These are phyloP conservation scores for Agroathelia rolfsii DNA, from an alignment of 1,284 basidiomycete genomes.

Conservation along the genomic window DNA sequence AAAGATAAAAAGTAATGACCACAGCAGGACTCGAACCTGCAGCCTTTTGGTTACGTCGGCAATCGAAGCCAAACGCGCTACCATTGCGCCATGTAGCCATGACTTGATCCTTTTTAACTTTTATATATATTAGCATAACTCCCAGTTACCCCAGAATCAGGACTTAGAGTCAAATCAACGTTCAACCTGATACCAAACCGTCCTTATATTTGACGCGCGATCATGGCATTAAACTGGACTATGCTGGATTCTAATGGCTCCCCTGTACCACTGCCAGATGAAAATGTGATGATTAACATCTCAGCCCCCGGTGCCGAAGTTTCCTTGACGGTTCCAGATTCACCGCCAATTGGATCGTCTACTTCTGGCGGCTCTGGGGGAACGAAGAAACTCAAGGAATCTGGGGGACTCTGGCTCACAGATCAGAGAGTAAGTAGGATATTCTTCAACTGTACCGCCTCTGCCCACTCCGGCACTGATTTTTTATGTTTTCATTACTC, in stretches of 20 bases:
- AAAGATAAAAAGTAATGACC: no score
- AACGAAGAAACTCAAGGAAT: slow-evolving; percentile 45
- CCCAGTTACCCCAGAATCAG: no score
- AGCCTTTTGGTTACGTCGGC: slow-evolving; percentile 66
- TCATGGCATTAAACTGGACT: slow-evolving; percentile 72
- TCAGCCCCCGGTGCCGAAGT: slow-evolving; percentile 51
- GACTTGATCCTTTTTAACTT: no score
- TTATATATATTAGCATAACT: no score
- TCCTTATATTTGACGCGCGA: no score
- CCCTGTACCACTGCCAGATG: slow-evolving; percentile 56
- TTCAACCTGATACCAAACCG: no score
- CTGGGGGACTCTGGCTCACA: slow-evolving; percentile 52
- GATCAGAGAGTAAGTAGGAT: slow-evolving; percentile 53
- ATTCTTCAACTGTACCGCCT: slow-evolving; percentile 6
- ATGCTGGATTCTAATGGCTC: slow-evolving; percentile 50
- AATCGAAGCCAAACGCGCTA: slow-evolving; percentile 84
- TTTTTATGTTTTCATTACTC: slow-evolving; percentile 2
- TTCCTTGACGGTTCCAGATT: slow-evolving; percentile 44
- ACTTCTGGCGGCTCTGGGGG: slow-evolving; percentile 43
- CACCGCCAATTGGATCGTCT: slow-evolving; percentile 29
- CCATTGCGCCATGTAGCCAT: slow-evolving; percentile 70
- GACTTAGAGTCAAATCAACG: no score
- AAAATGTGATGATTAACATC: slow-evolving; percentile 46
- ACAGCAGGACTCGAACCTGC: slow-evolving; percentile 86
- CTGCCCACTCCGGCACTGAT: slow-evolving; percentile 6